Conservation (phyloP, 2,329 filamentous ascomycete genomes). For the Pyricularia sp. region DNA sequence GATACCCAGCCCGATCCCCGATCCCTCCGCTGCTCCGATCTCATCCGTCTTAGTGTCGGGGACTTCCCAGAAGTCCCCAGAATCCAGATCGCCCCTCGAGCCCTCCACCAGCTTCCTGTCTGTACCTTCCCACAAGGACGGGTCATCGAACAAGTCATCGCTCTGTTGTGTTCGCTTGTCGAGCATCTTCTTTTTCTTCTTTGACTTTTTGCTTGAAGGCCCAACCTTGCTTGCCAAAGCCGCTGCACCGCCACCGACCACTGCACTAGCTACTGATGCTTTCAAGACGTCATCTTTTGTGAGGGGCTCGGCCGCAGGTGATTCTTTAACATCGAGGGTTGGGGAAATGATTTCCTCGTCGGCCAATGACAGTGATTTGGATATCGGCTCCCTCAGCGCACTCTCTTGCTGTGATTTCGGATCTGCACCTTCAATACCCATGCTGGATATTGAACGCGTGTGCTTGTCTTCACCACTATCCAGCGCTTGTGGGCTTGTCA, state of each 20-base stretch:
- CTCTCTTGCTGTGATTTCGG: background rate
- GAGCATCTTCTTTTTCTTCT: slow-evolving; percentile 23
- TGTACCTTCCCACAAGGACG: slow-evolving; percentile 29
- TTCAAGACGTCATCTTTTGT: background rate
- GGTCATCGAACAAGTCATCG: slow-evolving; percentile 32
- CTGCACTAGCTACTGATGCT: slow-evolving; percentile 13
- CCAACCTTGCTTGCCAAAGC: slow-evolving; percentile 22
- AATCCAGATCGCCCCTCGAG: slow-evolving; percentile 11
- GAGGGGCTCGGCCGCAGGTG: background rate
- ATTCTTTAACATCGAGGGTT: background rate
- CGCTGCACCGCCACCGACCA: slow-evolving; percentile 19
- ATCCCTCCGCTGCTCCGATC: slow-evolving; percentile 1
- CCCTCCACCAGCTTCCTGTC: slow-evolving; percentile 21
- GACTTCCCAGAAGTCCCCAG: slow-evolving; percentile 19
- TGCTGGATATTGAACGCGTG: background rate
- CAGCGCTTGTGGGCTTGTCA: slow-evolving; percentile 13
- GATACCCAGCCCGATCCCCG: background rate
- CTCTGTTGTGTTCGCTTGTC: slow-evolving; percentile 25
- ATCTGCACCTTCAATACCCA: background rate
- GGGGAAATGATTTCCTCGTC: background rate
- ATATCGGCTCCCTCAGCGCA: background rate
- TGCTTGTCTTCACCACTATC: background rate
- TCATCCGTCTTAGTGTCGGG: slow-evolving; percentile 5
- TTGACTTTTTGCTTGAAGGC: slow-evolving; percentile 20
- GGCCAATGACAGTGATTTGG: background rate